A percentile compares a stretch with the other conserved stretches of the same genome.
Conservation (phyloP, 2,329 filamentous ascomycete genomes). For the Talaromyces funiculosus region DNA sequence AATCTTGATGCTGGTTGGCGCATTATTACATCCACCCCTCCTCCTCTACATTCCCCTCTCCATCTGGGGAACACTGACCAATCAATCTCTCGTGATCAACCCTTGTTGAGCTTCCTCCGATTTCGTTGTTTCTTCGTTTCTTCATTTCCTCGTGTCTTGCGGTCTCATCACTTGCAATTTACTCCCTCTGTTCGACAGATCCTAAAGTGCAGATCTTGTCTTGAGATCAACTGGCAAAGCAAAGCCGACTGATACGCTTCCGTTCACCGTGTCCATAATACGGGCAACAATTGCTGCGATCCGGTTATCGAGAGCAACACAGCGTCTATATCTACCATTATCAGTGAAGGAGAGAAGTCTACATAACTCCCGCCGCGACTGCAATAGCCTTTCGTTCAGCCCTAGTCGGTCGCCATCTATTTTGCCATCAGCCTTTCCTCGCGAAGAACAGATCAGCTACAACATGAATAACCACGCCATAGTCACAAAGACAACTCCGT, state of each 20-base stretch:
- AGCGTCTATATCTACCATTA: background rate
- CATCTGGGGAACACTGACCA: constrained; percentile 2
- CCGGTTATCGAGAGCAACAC: constrained; percentile 2
- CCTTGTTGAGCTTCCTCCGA: background rate
- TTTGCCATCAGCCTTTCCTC: background rate
- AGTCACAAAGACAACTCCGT: constrained; percentile 24
- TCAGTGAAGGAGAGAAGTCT: background rate
- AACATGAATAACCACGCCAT: constrained; percentile 4
- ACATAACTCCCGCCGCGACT: background rate
- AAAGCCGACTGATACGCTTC: background rate
- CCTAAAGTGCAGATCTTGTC: background rate
- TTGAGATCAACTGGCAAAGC: background rate
- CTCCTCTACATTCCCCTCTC: background rate
- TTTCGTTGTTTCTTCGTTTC: background rate
- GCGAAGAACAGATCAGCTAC: background rate
- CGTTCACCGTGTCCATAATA: background rate
- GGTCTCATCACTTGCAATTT: background rate
- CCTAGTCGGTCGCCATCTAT: background rate
- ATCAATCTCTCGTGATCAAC: background rate
- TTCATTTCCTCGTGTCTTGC: background rate
- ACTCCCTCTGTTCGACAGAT: background rate
- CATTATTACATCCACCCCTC: background rate
- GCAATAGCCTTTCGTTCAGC: background rate
- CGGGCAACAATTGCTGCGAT: background rate
- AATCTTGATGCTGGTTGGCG: background rate